Conservation (phyloP, 495 filamentous ascomycete genomes). For the Penicillium silybi region DNA sequence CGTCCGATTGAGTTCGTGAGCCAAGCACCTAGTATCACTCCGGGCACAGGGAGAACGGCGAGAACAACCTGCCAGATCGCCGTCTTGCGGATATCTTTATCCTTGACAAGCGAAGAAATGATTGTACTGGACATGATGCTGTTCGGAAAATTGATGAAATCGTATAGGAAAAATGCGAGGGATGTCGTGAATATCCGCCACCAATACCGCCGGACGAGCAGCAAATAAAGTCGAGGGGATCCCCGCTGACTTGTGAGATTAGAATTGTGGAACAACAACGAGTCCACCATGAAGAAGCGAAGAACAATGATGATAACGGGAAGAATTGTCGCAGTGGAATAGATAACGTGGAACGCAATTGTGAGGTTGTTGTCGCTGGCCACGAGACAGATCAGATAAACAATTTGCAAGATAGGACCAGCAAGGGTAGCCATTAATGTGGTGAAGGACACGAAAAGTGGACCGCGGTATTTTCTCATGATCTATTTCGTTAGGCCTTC, state of each 20-base stretch:
- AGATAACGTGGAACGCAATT: slow-evolving; percentile 31
- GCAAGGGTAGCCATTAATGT: slow-evolving; percentile 35
- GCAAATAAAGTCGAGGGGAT: slow-evolving; percentile 20
- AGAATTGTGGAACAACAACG: slow-evolving; percentile 28
- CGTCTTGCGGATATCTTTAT: slow-evolving; percentile 28
- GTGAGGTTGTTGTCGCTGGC: slow-evolving; percentile 33
- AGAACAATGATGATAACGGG: slow-evolving; percentile 27
- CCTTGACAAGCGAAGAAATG: slow-evolving; percentile 32
- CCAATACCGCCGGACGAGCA: slow-evolving; percentile 28
- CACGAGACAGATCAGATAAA: slow-evolving; percentile 30
- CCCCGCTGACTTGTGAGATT: slow-evolving; percentile 23
- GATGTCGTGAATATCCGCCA: slow-evolving; percentile 28
- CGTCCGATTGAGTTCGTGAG: slow-evolving; percentile 32
- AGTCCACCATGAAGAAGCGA: slow-evolving; percentile 33
- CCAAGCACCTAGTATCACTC: slow-evolving; percentile 32
- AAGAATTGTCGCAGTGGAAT: slow-evolving; percentile 30
- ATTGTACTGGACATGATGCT: slow-evolving; percentile 40
- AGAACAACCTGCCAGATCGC: slow-evolving; percentile 38
- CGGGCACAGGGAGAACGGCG: slow-evolving; percentile 32
- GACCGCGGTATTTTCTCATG: slow-evolving; percentile 24
- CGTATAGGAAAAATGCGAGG: slow-evolving; percentile 33
- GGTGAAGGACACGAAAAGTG: slow-evolving; percentile 34
- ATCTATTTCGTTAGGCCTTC: slow-evolving; percentile 9
- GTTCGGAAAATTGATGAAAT: slow-evolving; percentile 38
- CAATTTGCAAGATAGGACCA: slow-evolving; percentile 30